Base-by-base conservation (phyloP, 352 stramenopile genomes). In the Blastocystis sp. region DNA sequence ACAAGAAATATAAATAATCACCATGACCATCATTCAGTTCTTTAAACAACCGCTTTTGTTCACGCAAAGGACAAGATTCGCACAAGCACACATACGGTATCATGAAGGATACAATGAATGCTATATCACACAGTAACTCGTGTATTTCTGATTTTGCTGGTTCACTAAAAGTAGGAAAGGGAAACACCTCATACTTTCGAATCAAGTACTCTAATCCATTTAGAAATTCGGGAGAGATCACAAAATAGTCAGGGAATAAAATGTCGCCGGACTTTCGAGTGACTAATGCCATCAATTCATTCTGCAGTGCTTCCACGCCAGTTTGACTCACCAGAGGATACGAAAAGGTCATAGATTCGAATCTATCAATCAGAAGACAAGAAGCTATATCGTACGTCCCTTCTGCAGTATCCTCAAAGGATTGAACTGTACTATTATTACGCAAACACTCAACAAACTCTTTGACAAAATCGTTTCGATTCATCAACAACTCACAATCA, bases 31-130 rank as follows among this genome's bases (percentile, higher is more conserved):
- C 13, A 33, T 33, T 5, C 13, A 62, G 15, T 33, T 62, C 56
- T 33, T 62, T 33, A n/a, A 62, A 33, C 6, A 62, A n/a, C 5
- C 56, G 56, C 19, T 62, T 33, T 13, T 33, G 19, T 33, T 62
- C 56, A 3, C 13, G 19, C 15, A 17, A 3, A 62, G 40, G 40
- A 48, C 40, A 48, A 48, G 40, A 48, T 48, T 48, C 9, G 27
- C 22, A 59, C n/a, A 60, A 22, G 22, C 59, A 51, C 51, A 60
- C 54, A 64, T 81, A 81, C 22, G 70, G 70, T 17, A 81, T n/a
- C 33, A 59, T 33, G 35, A 59, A 30, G 42, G 60, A 60, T 3
- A 81, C 70, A 5, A 81, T 19, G 44, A 81, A 60, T 9, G 22
- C 13, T 4, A 81, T 27, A 13, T 81, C 35, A 15, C 33, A 33